Percentiles rank a stretch among this genome's conserved stretches.
Conservation (phyloP, 2,329 filamentous ascomycete genomes). For the Thielaviopsis populi region DNA sequence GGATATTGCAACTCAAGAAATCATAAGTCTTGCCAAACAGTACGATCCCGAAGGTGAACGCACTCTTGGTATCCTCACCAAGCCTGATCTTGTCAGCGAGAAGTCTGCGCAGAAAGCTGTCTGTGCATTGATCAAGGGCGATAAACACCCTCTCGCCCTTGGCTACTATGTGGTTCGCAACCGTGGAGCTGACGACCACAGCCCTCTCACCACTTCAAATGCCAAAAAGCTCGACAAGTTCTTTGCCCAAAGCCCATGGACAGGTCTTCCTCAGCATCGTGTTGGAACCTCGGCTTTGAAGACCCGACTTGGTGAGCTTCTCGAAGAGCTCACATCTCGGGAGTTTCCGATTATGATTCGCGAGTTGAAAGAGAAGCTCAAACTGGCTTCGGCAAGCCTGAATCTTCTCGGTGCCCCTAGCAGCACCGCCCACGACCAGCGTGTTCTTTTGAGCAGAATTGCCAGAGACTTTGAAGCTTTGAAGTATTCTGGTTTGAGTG, state of each 20-base stretch:
- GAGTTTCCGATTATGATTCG: slow-evolving; percentile 21
- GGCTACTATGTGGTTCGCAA: slow-evolving; percentile 21
- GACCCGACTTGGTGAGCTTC: slow-evolving; percentile 19
- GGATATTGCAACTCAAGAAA: slow-evolving; percentile 27
- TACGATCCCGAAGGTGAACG: slow-evolving; percentile 24
- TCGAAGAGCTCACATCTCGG: slow-evolving; percentile 21
- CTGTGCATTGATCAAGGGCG: slow-evolving; percentile 17
- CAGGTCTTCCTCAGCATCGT: slow-evolving; percentile 18
- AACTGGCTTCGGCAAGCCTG: slow-evolving; percentile 8
- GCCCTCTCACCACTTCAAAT: not conserved
- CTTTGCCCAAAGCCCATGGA: slow-evolving; percentile 27
- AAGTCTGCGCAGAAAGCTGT: slow-evolving; percentile 17
- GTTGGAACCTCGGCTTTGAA: slow-evolving; percentile 21
- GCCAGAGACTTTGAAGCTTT: slow-evolving; percentile 19
- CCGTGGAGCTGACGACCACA: slow-evolving; percentile 19
- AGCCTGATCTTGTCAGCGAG: slow-evolving; percentile 25
- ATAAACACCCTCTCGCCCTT: slow-evolving; percentile 18
- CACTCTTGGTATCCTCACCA: slow-evolving; percentile 32
- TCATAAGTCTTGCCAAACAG: slow-evolving; percentile 23
- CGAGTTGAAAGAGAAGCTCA: slow-evolving; percentile 17
- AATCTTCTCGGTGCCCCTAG: slow-evolving; percentile 16
- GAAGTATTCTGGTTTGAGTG: slow-evolving; percentile 14
- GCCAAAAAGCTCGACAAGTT: slow-evolving; percentile 23
- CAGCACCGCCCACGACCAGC: slow-evolving; percentile 18
- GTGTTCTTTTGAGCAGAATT: slow-evolving; percentile 17